phyloP scores from a whole-genome alignment of 768 basidiomycete species.

The Auricularia auricula-judae region DNA sequence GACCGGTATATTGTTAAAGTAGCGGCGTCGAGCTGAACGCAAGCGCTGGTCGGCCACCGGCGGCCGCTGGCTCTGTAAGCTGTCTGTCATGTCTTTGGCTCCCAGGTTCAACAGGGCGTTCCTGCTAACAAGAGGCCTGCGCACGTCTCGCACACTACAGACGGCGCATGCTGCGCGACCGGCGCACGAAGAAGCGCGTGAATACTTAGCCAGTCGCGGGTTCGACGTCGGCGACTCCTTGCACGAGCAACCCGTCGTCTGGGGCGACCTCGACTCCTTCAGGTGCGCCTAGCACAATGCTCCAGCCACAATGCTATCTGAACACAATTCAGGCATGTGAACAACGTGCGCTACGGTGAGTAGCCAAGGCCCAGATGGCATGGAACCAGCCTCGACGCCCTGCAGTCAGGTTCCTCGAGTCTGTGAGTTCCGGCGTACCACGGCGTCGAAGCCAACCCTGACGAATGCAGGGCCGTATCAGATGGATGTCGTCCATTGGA shows the following conservation, averaged over 20 bases:
- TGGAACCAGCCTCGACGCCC: neutral
- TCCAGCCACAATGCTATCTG: neutral
- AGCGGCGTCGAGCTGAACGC: no score
- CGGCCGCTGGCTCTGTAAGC: no score
- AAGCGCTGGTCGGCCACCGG: no score
- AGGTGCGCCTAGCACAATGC: neutral
- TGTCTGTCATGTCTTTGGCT: no score
- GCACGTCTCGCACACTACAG: no score
- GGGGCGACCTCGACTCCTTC: slow-evolving; percentile 11
- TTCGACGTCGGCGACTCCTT: slow-evolving; percentile 6
- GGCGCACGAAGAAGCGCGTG: neutral
- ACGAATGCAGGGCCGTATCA: slow-evolving; percentile 8
- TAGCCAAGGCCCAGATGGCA: neutral
- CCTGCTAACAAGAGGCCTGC: no score
- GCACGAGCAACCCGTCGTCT: slow-evolving; percentile 9
- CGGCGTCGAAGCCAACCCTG: neutral
- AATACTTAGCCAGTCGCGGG: neutral
- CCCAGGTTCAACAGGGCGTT: no score
- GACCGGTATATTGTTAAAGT: no score
- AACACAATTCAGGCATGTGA: slow-evolving; percentile 7
- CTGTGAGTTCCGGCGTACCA: slow-evolving; percentile 1
- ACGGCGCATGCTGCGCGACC: neutral
- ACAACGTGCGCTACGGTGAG: slow-evolving; percentile 12
- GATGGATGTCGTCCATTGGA: slow-evolving; percentile 8
- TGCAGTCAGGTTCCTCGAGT: slow-evolving; percentile 4